A percentile compares a stretch with the other conserved stretches of the same genome.
phyloP scores from a whole-genome alignment of 2,329 filamentous ascomycete genomes.

The Allantophomopsis lycopodina region DNA sequence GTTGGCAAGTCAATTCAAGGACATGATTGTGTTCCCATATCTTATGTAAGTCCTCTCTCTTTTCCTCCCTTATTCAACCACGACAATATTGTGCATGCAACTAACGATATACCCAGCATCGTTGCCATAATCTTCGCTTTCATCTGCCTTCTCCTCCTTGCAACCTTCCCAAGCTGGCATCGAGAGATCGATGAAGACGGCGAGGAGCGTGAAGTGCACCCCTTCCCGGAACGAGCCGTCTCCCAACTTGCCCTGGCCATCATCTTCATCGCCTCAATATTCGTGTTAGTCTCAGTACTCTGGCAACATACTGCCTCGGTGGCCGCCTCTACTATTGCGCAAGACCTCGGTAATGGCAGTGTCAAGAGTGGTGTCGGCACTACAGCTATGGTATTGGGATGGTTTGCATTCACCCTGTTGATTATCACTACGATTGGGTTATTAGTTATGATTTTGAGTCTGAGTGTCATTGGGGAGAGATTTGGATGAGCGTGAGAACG shows the following conservation, averaged over 20 bases:
- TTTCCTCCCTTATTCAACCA: not conserved
- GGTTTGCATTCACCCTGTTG: conserved; percentile 88
- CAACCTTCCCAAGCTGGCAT: conserved; percentile 96
- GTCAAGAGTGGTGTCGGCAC: conserved; percentile 83
- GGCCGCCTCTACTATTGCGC: conserved; percentile 82
- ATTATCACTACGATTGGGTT: conserved; percentile 93
- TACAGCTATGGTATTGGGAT: conserved; percentile 90
- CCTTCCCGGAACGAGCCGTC: conserved; percentile 83
- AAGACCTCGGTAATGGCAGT: conserved; percentile 83
- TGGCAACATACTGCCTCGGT: conserved; percentile 97
- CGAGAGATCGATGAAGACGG: conserved; percentile 73
- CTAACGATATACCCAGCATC: conserved; percentile 51
- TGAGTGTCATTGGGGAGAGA: conserved; percentile 57
- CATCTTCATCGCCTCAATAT: conserved; percentile 67
- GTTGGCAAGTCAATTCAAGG: conserved; percentile 94
- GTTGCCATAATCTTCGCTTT: conserved; percentile 97
- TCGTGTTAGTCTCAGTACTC: conserved; percentile 60
- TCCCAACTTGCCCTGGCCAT: conserved; percentile 87
- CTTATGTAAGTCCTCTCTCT: conserved; percentile 52
- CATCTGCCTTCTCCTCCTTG: conserved; percentile 85
- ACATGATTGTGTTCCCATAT: conserved; percentile 97
- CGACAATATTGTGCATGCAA: not conserved
- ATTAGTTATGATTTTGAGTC: conserved; percentile 93
- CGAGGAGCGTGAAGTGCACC: conserved; percentile 81
- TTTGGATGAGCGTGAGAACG: conserved; percentile 6